Evolutionary conservation across 192 early-diverging fungal species (phyloP).

Genomic region (Mortierella antarctica): DNA sequence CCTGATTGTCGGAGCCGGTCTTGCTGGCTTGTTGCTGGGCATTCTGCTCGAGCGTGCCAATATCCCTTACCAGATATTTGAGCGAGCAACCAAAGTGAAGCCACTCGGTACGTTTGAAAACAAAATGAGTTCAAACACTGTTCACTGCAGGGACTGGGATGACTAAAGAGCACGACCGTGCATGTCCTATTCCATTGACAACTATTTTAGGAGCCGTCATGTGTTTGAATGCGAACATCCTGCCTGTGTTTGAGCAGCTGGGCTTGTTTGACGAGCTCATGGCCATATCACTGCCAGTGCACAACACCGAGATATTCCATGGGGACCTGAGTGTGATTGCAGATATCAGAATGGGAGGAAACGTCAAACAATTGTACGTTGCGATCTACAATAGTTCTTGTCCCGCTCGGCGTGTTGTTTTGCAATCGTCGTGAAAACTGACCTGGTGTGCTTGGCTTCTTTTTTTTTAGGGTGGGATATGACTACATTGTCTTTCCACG

Average conservation of each 20-base stretch:
- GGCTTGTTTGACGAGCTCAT: slow-evolving; percentile 20
- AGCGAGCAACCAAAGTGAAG: slow-evolving; percentile 17
- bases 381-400: too few species aligned
- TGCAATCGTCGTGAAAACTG: too few species aligned
- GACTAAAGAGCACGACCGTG: background rate
- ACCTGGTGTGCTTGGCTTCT: background rate
- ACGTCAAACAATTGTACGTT: too few species aligned
- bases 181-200: background rate
- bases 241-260: slow-evolving; percentile 24
- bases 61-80: slow-evolving; percentile 27
- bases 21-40: slow-evolving; percentile 24
- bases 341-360: too few species aligned
- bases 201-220: slow-evolving; percentile 18
- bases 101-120: slow-evolving; percentile 19
- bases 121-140: background rate
- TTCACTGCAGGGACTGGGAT: background rate
- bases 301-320: too few species aligned
- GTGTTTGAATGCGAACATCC: slow-evolving; percentile 13
- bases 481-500: slow-evolving; percentile 10
- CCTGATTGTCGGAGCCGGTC: slow-evolving; percentile 29
- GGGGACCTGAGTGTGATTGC: too few species aligned
- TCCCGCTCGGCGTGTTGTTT: too few species aligned
- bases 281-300: background rate
- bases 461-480: background rate
- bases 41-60: slow-evolving; percentile 18